Percentiles rank a stretch among this genome's conserved stretches.
phyloP scores from a whole-genome alignment of 2,329 filamentous ascomycete genomes.

The Penicillium paneum region DNA sequence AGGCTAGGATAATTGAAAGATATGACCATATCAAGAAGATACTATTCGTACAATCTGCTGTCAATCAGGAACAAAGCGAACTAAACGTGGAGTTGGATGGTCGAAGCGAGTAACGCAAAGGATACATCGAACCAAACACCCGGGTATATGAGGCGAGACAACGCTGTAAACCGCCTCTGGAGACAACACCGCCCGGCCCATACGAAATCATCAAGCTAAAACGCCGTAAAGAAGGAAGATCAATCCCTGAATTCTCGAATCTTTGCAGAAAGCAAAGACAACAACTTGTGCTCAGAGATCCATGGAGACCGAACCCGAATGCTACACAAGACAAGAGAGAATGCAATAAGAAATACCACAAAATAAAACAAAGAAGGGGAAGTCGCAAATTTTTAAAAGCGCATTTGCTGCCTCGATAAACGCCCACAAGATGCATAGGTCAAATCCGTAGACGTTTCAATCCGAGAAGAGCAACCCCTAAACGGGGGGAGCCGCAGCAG shows the following conservation, averaged over 20 bases:
- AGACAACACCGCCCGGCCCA: slow-evolving; percentile 34
- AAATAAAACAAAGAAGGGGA: background rate
- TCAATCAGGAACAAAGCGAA: background rate
- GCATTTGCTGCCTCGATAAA: slow-evolving; percentile 24
- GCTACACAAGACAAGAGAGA: slow-evolving; percentile 9
- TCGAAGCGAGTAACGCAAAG: slow-evolving; percentile 1
- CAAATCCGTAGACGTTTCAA: slow-evolving; percentile 11
- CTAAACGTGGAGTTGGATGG: background rate
- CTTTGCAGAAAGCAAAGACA: slow-evolving; percentile 2
- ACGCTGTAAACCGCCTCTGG: slow-evolving; percentile 22
- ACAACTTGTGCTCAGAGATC: slow-evolving; percentile 4
- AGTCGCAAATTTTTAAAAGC: slow-evolving; percentile 15
- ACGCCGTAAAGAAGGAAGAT: slow-evolving; percentile 26
- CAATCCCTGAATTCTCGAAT: slow-evolving; percentile 7
- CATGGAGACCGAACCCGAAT: slow-evolving; percentile 15
- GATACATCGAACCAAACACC: slow-evolving; percentile 23
- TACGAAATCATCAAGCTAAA: slow-evolving; percentile 27
- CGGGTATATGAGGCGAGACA: slow-evolving; percentile 37
- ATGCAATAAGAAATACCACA: background rate
- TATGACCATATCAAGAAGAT: background rate
- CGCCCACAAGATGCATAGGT: slow-evolving; percentile 35
- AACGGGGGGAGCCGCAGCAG: slow-evolving; percentile 15
- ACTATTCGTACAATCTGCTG: slow-evolving; percentile 1
- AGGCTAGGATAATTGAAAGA: background rate
- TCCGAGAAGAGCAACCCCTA: slow-evolving; percentile 6